Evolutionary conservation across 163 green algal genomes (phyloP), one percentile per base, ranked within the genome.

Genomic region (Botryococcus braunii): DNA sequence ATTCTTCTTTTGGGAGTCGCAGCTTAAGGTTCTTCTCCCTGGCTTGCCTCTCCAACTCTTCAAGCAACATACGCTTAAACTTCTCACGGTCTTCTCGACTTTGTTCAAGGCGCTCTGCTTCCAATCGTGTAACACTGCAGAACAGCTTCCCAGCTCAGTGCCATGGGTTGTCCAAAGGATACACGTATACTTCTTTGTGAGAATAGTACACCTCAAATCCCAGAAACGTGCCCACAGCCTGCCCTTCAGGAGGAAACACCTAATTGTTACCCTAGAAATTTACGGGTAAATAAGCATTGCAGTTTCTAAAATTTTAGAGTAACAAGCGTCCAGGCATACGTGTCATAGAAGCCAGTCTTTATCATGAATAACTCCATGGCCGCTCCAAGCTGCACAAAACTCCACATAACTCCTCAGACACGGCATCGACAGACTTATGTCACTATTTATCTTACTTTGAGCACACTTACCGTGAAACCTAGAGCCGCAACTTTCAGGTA

Each of bases 311-410:
- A n/a, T n/a, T n/a, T n/a, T n/a, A n/a, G n/a, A n/a, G n/a, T n/a
- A n/a, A n/a, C 31, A 66, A 7, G 37, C 41, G 62, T 62, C 62
- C 8, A 47, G 34, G 23, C 70, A 29, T 70, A 92, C 83, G 88
- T 88, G 47, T 92, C 71, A 62, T 96, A 97, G 75, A 97, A 97
- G 38, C 91, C 91, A 35, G 91, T 97, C 41, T 88, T 85, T 49
- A 97, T 92, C 92, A 97, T 97, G 69, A 97, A 97, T 0, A 77
- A 9, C 75, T 97, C 92, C 88, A 97, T 96, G 43, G 74, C 72
- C 31, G 74, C 89, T 27, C 92, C 92, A 25, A 88, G n/a, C 74
- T 82, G 70, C 66, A 79, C 8, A 48, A 39, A 23, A 49, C 1
- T 17, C n/a, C n/a, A 52, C n/a, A 1, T 50, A 52, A 36, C 11